These are phyloP conservation scores for Aspergillus pseudoterreus DNA, from an alignment of 2,329 filamentous ascomycete genomes.

Conservation along the genomic window DNA sequence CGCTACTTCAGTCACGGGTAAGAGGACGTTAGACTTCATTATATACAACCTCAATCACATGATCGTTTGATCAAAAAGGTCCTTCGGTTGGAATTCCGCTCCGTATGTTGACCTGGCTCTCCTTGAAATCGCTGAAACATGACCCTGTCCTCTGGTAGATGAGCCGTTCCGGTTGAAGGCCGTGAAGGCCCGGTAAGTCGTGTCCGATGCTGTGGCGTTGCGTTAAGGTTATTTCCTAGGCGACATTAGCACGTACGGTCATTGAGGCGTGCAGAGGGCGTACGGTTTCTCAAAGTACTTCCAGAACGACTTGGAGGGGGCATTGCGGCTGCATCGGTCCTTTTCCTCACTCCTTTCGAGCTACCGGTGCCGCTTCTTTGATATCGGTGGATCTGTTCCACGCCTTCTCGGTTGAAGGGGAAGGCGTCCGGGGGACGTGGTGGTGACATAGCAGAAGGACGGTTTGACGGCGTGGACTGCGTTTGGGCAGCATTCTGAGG, in stretches of 20 bases:
- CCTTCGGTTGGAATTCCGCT: conserved; percentile 1
- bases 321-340: conserved; percentile 25
- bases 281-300: conserved; percentile 21
- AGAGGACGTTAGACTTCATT: conserved; percentile 1
- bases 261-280: conserved; percentile 2
- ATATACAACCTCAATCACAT: background rate
- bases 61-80: conserved; percentile 11
- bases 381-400: conserved; percentile 37
- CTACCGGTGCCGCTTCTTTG: conserved; percentile 40
- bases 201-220: conserved; percentile 25
- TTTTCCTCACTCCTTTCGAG: conserved; percentile 26
- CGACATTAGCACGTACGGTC: background rate
- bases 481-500: conserved; percentile 13
- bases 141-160: conserved; percentile 20
- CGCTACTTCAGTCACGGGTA: background rate
- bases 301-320: conserved; percentile 25
- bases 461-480: conserved; percentile 8
- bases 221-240: conserved; percentile 10
- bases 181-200: conserved; percentile 20
- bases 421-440: conserved; percentile 18
- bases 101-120: background rate
- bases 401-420: conserved; percentile 23
- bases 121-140: conserved; percentile 24
- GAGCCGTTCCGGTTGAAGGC: conserved; percentile 17
- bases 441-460: conserved; percentile 18